These are phyloP conservation scores for Cystoderma amianthinum DNA, from an alignment of 768 basidiomycete species.

Conservation along the genomic window DNA sequence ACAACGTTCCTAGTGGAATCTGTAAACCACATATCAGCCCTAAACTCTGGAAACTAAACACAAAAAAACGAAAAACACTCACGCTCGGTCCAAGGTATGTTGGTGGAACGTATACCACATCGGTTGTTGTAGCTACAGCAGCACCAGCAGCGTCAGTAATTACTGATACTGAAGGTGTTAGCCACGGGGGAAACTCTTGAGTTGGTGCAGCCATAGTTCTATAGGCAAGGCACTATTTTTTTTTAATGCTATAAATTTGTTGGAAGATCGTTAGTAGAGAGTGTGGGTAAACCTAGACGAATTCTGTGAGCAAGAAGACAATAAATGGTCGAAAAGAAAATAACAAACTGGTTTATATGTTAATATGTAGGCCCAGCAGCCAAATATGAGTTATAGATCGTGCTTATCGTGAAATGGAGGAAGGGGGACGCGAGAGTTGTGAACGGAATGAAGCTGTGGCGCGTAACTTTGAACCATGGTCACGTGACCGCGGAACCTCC, in stretches of 20 bases:
- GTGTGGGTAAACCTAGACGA: slow-evolving; percentile 20
- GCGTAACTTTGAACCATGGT: slow-evolving; percentile 1
- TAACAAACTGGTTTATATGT: slow-evolving; percentile 6
- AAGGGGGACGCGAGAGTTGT: slow-evolving; percentile 13
- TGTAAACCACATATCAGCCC: slow-evolving; percentile 16
- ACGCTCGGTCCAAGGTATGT: slow-evolving; percentile 84
- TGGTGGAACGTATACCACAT: slow-evolving; percentile 56
- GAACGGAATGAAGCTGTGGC: neutral
- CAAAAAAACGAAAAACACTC: slow-evolving; percentile 23
- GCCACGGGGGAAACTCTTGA: slow-evolving; percentile 69
- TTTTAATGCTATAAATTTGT: slow-evolving; percentile 10
- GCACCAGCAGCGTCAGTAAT: slow-evolving; percentile 47
- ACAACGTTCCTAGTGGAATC: slow-evolving; percentile 72
- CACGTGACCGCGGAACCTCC: neutral
- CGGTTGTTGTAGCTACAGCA: slow-evolving; percentile 48
- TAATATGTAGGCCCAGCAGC: slow-evolving; percentile 1
- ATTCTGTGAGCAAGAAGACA: slow-evolving; percentile 1
- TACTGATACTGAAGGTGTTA: slow-evolving; percentile 47
- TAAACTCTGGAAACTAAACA: neutral
- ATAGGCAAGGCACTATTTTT: slow-evolving; percentile 5
- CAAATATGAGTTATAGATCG: slow-evolving; percentile 10
- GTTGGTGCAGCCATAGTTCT: slow-evolving; percentile 50
- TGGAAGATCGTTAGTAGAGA: slow-evolving; percentile 37
- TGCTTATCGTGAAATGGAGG: slow-evolving; percentile 9
- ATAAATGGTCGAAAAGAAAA: neutral